These are phyloP conservation scores for Phenoliferia sp. DNA, from an alignment of 1,284 basidiomycete genomes.

Conservation along the genomic window DNA sequence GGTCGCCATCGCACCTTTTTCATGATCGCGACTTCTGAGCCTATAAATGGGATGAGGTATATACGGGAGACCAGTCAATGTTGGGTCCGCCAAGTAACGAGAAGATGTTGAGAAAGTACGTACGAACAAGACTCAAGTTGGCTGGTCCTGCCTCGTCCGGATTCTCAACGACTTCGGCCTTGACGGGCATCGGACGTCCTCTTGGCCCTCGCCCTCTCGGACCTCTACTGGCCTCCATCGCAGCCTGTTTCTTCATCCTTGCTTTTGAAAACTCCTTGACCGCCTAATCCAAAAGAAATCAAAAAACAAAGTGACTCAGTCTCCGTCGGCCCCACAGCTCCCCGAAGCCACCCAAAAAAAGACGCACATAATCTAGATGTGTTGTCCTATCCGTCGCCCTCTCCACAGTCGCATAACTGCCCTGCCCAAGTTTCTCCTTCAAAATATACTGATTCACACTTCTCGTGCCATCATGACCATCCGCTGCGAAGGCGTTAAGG, in stretches of 20 bases:
- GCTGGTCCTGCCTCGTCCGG: slow-evolving; percentile 26
- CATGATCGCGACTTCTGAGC: slow-evolving; percentile 37
- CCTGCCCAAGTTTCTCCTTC: slow-evolving; percentile 22
- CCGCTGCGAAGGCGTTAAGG: slow-evolving; percentile 32
- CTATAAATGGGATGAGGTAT: too few relatives aligned
- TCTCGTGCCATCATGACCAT: slow-evolving; percentile 28
- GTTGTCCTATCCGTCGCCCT: slow-evolving; percentile 34
- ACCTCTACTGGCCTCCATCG: slow-evolving; percentile 14
- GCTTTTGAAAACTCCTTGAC: slow-evolving; percentile 38
- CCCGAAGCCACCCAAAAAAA: neutral
- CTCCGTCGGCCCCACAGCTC: neutral
- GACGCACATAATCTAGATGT: slow-evolving; percentile 29
- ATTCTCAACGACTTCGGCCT: slow-evolving; percentile 4
- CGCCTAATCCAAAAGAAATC: slow-evolving; percentile 22
- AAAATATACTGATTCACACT: slow-evolving; percentile 37
- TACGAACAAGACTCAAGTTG: slow-evolving; percentile 26
- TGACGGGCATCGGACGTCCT: neutral
- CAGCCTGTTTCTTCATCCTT: slow-evolving; percentile 27
- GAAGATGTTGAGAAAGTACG: neutral
- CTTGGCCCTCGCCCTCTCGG: neutral
- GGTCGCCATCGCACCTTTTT: slow-evolving; percentile 30
- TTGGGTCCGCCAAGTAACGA: neutral
- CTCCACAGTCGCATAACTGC: slow-evolving; percentile 36
- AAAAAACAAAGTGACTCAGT: neutral
- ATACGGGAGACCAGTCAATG: neutral